Evolutionary conservation across 805 yeast species (phyloP), one percentile per base, ranked within the genome.

Genomic region (Spathaspora arborariae): DNA sequence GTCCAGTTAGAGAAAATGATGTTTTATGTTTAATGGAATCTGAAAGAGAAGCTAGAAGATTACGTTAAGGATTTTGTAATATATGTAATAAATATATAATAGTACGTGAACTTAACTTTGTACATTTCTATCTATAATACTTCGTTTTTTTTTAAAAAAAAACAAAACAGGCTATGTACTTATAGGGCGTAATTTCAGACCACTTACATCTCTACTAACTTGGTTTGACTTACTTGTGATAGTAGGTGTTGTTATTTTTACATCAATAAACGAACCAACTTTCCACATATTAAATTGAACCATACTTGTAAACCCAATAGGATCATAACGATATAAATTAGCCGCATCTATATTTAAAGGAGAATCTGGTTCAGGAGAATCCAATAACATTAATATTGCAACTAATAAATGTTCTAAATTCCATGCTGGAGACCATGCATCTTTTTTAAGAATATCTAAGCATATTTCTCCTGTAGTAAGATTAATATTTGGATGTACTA

Each of bases 21-120:
- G 88, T 92, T 80, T 86, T 92, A 75, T 92, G 96, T 76, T 84
- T 92, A 76, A 92, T 92, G 97, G 98, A 92, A 82, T 92, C 98
- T 63, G 98, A 92, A 83, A 92, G 98, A 84, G 98, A 92, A 83
- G 52, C 52, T 15, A 49, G 52, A 49, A 49, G 52, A 49, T 49
- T 49, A 41, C 49, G 52, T 46, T 49, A 49, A 44, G 44, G 18
- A 18, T 37, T 37, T 37, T 19, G 39, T 22, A 37, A 18, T 20
- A 18, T 20, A 18, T 37, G 15, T 37, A 13, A 19, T 37, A 19
- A 13, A 37, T 37, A 37, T 20, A 37, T 18, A 30, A 30, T 13
- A 30, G 35, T n/a, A 30, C n/a, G n/a, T 30, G 15, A n/a, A 30
- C 18, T 15, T 30, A 30, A 13, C 11, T 30, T 13, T n/a, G 10